Evolutionary conservation across 352 stramenopile species (phyloP), one percentile per base, ranked within the genome.

Genomic region (Phytophthora sansomeana): DNA sequence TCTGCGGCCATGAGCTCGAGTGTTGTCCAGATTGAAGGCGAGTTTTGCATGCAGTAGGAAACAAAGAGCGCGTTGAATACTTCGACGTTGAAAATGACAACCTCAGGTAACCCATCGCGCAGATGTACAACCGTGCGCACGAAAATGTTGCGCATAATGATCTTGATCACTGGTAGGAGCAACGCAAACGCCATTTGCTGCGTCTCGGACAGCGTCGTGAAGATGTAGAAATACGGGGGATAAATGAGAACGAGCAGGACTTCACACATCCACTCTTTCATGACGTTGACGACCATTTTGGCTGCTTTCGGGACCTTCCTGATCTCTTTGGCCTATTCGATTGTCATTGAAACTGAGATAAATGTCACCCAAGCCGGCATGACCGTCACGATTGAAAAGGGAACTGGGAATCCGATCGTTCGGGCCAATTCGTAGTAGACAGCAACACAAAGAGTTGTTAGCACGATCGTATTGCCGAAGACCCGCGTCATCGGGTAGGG

Each of bases 61-160:
- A 72, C 43, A 28, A 72, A 75, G 4, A 75, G 46, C 21, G 67
- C 55, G 28, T 69, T 75, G 53, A 72, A 75, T 2, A 75, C 55
- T 52, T 70, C 66, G 6, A 58, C 55, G 42, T 59, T 64, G 16
- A 67, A 67, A 1, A 74, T 44, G 3, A 74, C 54, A 16, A 70
- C 48, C 29, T 67, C 58, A 14, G 58, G 47, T 17, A 67, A 32
- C 7, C 56, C 58, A 24, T 67, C 42, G 6, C 36, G 48, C 11
- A 60, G 21, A 53, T 60, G 41, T 3, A 55, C 49, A 5, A 67
- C 49, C 0, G 51, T 52, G 14, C 61, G 48, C 6, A 29, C 49
- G n/a, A 67, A 50, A 17, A 56, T 44, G 32, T 60, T 60, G 7
- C 58, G 49, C 19, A 67, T 14, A 41, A 60, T 13, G 14, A 67